A percentile compares a stretch with the other conserved stretches of the same genome.
phyloP scores from a whole-genome alignment of 108 stramenopile genomes.

The Tribonema minus region DNA sequence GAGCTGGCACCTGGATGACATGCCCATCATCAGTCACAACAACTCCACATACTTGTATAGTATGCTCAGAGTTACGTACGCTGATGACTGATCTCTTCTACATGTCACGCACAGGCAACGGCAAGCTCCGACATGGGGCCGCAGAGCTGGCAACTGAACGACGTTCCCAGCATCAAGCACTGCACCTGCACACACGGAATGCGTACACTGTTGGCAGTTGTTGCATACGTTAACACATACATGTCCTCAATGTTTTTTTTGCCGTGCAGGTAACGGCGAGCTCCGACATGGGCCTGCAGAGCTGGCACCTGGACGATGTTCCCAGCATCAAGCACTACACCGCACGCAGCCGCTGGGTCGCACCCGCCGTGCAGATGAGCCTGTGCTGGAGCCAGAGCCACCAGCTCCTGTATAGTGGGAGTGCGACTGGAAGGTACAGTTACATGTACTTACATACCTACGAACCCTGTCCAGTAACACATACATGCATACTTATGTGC shows the following conservation, averaged over 20 bases:
- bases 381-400: conserved; percentile 49
- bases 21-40: conserved; percentile 41
- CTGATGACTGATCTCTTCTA: too few species aligned
- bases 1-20: conserved; percentile 43
- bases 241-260: too few species aligned
- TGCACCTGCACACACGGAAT: conserved; percentile 28
- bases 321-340: conserved; percentile 41
- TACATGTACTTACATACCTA: too few species aligned
- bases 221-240: too few species aligned
- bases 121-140: conserved; percentile 54
- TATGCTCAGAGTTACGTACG: too few species aligned
- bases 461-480: too few species aligned
- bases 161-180: conserved; percentile 38
- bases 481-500: too few species aligned
- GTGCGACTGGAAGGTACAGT: conserved; percentile 25
- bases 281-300: conserved; percentile 51
- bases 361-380: conserved; percentile 51
- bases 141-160: conserved; percentile 40
- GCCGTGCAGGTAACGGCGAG: conserved; percentile 47
- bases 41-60: too few species aligned
- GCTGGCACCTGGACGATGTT: conserved; percentile 46
- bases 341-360: conserved; percentile 44
- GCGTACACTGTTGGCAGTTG: too few species aligned
- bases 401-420: conserved; percentile 50
- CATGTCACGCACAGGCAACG: too few species aligned